Evolutionary conservation across 306 rosid genomes (phyloP).

Genomic region (Sindora glabra): DNA sequence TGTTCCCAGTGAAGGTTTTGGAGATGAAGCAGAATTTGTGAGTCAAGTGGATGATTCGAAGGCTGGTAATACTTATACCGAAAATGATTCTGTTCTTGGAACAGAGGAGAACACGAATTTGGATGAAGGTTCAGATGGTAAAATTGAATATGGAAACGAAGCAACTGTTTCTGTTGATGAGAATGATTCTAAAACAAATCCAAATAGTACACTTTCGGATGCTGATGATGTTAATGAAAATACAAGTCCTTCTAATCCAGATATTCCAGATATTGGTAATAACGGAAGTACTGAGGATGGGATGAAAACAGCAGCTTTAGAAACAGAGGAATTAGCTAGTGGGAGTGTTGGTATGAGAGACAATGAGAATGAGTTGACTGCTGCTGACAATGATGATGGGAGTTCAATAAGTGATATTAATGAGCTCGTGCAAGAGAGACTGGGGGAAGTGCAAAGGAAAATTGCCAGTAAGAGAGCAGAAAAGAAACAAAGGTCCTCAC

Average conservation of each 20-base stretch:
- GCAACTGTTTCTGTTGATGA: constrained; percentile 14
- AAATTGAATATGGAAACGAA: constrained; percentile 6
- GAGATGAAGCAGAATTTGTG: constrained; percentile 20
- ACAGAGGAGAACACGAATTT: constrained; percentile 27
- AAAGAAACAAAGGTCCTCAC: constrained; percentile 26
- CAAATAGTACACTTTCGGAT: constrained; percentile 8
- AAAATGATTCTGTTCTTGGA: constrained; percentile 15
- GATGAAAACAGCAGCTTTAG: constrained; percentile 4
- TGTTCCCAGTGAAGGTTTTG: neutral
- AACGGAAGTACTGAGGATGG: constrained; percentile 16
- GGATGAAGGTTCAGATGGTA: constrained; percentile 13
- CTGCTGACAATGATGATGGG: constrained; percentile 24
- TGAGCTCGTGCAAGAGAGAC: constrained; percentile 61
- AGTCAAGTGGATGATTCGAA: constrained; percentile 16
- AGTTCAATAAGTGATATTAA: constrained; percentile 35
- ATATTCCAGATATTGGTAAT: constrained; percentile 10
- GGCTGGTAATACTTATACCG: constrained; percentile 10
- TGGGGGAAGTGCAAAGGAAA: constrained; percentile 52
- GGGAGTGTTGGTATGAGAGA: constrained; percentile 9
- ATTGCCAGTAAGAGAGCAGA: constrained; percentile 34
- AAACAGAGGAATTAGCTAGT: constrained; percentile 21
- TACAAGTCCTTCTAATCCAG: constrained; percentile 14
- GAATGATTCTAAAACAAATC: constrained; percentile 13
- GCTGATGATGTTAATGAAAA: constrained; percentile 13
- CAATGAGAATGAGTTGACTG: constrained; percentile 22